Percentiles rank a stretch among this genome's conserved stretches.
phyloP scores from a whole-genome alignment of 768 basidiomycete genomes.

The Pluteus cervinus region DNA sequence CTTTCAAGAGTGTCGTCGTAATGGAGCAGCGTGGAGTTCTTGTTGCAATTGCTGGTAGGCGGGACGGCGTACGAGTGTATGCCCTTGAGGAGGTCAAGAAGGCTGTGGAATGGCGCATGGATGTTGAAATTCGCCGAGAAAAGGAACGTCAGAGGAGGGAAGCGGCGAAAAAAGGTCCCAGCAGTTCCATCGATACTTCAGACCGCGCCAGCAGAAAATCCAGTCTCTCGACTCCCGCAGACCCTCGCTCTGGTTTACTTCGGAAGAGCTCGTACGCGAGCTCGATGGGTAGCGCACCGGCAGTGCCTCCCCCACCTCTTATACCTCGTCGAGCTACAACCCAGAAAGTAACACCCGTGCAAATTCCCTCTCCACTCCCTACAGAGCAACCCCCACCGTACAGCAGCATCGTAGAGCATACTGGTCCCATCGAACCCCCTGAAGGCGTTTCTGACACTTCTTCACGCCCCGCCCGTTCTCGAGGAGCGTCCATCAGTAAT shows the following conservation, averaged over 20 bases:
- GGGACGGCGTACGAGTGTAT: slow-evolving; percentile 85
- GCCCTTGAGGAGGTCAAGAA: slow-evolving; percentile 83
- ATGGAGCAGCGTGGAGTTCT: slow-evolving; percentile 90
- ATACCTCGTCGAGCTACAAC: slow-evolving; percentile 41
- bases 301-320: slow-evolving; percentile 19
- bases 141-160: slow-evolving; percentile 67
- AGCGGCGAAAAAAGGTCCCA: slow-evolving; percentile 47
- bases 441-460: slow-evolving; percentile 36
- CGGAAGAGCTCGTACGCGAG: slow-evolving; percentile 32
- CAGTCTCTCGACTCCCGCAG: slow-evolving; percentile 43
- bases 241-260: slow-evolving; percentile 24
- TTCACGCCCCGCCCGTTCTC: slow-evolving; percentile 38
- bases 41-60: slow-evolving; percentile 83
- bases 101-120: slow-evolving; percentile 84
- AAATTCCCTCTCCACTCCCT: slow-evolving; percentile 14
- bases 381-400: slow-evolving; percentile 70
- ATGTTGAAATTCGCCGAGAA: slow-evolving; percentile 71
- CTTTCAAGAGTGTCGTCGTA: slow-evolving; percentile 83
- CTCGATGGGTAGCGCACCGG: slow-evolving; percentile 24
- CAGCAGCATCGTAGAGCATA: slow-evolving; percentile 23
- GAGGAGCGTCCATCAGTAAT: slow-evolving; percentile 51
- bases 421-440: slow-evolving; percentile 24
- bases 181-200: slow-evolving; percentile 29
- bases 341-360: slow-evolving; percentile 18
- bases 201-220: slow-evolving; percentile 43